These are phyloP conservation scores for Acacia pycnantha DNA, from an alignment of 331 rosid species.

Conservation along the genomic window DNA sequence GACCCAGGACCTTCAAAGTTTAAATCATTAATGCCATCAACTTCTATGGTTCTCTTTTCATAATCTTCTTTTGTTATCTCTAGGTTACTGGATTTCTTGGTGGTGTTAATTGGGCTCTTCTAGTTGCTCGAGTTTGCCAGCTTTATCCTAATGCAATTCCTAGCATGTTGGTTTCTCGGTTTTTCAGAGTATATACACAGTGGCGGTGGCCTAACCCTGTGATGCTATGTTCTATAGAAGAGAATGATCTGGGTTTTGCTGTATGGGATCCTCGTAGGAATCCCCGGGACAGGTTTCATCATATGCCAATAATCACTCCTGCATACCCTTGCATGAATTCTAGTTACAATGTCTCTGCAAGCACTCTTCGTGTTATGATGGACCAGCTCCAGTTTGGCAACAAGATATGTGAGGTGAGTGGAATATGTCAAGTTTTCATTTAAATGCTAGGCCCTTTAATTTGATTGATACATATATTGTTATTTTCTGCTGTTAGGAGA, in stretches of 20 bases:
- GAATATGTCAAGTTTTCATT: conserved; percentile 1
- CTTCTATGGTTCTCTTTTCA: not conserved
- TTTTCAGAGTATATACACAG: conserved; percentile 95
- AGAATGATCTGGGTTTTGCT: conserved; percentile 80
- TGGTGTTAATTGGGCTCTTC: conserved; percentile 98
- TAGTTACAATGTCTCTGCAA: conserved; percentile 92
- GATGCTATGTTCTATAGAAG: conserved; percentile 87
- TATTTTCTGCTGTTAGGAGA: conserved; percentile 53
- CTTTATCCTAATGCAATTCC: conserved; percentile 98
- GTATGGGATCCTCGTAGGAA: conserved; percentile 97
- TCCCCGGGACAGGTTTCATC: conserved; percentile 82
- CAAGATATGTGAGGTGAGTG: conserved; percentile 77
- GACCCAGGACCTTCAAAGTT: conserved; percentile 26
- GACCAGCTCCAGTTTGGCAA: conserved; percentile 84
- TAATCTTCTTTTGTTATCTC: conserved; percentile 21
- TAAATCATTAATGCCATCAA: not conserved
- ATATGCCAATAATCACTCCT: conserved; percentile 97
- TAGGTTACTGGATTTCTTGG: conserved; percentile 99
- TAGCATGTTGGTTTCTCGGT: conserved; percentile 93
- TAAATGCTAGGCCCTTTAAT: conserved; percentile 4
- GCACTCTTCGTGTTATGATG: conserved; percentile 96
- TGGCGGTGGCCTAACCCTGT: conserved; percentile 99
- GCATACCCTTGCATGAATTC: conserved; percentile 99
- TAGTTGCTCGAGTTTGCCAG: conserved; percentile 96
- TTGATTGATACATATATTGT: conserved; percentile 14